These are phyloP conservation scores for Boletus sp. DNA, from an alignment of 768 basidiomycete genomes.

Conservation along the genomic window DNA sequence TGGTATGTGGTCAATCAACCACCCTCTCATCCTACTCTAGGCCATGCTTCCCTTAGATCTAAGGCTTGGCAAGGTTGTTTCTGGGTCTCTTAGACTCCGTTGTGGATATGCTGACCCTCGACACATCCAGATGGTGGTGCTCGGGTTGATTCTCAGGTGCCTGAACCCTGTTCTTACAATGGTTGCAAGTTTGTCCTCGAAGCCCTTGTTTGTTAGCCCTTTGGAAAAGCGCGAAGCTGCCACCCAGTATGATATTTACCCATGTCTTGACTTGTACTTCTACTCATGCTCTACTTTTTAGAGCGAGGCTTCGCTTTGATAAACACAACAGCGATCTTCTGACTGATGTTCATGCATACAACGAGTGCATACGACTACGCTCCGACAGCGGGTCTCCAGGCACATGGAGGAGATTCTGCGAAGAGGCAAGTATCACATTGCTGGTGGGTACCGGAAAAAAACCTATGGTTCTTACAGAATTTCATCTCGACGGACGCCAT, in stretches of 20 bases:
- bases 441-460: not conserved
- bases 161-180: constrained; percentile 79
- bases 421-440: constrained; percentile 45
- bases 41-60: constrained; percentile 86
- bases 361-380: constrained; percentile 54
- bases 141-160: constrained; percentile 82
- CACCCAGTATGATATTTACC: constrained; percentile 46
- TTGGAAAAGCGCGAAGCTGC: constrained; percentile 84
- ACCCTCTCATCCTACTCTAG: constrained; percentile 36
- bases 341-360: constrained; percentile 77
- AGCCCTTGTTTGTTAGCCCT: constrained; percentile 80
- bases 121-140: constrained; percentile 73
- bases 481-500: constrained; percentile 76
- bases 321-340: constrained; percentile 79
- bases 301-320: constrained; percentile 70
- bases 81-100: not conserved
- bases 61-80: constrained; percentile 72
- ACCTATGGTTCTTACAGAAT: constrained; percentile 46
- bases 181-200: constrained; percentile 80
- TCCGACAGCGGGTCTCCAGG: constrained; percentile 47
- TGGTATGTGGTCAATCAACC: not conserved
- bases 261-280: not conserved
- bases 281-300: constrained; percentile 29
- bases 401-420: constrained; percentile 60
- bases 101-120: constrained; percentile 1